Evolutionary conservation across 2,329 filamentous ascomycete genomes (phyloP).

Genomic region (Phialemoniopsis sp.): DNA sequence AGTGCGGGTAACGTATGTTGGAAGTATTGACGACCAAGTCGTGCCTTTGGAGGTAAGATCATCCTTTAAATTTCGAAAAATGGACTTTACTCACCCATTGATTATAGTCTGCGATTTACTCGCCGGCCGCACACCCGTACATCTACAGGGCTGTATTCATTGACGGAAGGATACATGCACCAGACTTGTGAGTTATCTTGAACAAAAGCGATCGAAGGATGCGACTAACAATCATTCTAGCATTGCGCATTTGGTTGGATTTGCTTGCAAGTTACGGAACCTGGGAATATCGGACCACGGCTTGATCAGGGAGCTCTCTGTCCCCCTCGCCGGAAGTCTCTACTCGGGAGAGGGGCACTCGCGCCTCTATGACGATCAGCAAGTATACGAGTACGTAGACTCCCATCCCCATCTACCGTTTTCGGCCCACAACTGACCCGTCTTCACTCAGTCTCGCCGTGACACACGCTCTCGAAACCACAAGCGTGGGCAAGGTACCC

Average conservation of each 20-base stretch:
- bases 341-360: constrained; percentile 94
- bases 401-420: background rate
- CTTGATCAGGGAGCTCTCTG: constrained; percentile 82
- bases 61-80: no score
- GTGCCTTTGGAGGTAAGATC: constrained; percentile 77
- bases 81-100: constrained; percentile 20
- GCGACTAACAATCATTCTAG: constrained; percentile 20
- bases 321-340: constrained; percentile 83
- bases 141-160: constrained; percentile 96
- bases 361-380: constrained; percentile 82
- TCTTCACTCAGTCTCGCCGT: constrained; percentile 53
- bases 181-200: constrained; percentile 67
- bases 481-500: constrained; percentile 38
- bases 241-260: constrained; percentile 86
- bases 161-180: constrained; percentile 85
- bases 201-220: background rate
- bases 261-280: constrained; percentile 90
- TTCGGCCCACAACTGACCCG: constrained; percentile 3
- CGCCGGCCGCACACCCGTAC: constrained; percentile 82
- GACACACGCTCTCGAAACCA: constrained; percentile 70
- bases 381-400: constrained; percentile 67
- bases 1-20: constrained; percentile 80
- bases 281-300: constrained; percentile 91
- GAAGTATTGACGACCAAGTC: constrained; percentile 94
- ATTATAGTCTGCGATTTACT: constrained; percentile 74